A percentile compares a stretch with the other conserved stretches of the same genome.
phyloP scores from a whole-genome alignment of 2,329 filamentous ascomycete genomes.

The Neofusicoccum sp. region DNA sequence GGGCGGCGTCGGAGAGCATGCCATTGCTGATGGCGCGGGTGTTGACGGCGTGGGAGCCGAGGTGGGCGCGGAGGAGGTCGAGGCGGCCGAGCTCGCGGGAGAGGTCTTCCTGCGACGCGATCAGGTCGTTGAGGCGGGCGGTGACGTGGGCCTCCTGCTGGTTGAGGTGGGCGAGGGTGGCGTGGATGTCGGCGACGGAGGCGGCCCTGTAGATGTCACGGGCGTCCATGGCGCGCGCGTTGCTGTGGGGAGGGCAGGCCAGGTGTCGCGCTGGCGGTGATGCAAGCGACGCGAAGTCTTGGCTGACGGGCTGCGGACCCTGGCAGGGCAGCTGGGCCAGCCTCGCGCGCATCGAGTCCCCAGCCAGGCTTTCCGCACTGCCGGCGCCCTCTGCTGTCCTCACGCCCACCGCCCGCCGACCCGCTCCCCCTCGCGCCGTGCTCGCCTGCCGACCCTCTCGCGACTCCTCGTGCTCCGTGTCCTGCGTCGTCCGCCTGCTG shows the following conservation, averaged over 20 bases:
- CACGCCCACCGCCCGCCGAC: neutral
- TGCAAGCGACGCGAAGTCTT: neutral
- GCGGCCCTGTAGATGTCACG: conserved; percentile 63
- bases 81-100: conserved; percentile 83
- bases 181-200: conserved; percentile 77
- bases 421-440: neutral
- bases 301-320: neutral
- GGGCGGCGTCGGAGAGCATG: conserved; percentile 85
- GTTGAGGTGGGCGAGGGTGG: conserved; percentile 74
- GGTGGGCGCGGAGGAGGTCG: conserved; percentile 83
- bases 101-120: conserved; percentile 83
- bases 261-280: conserved; percentile 11
- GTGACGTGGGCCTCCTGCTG: conserved; percentile 75
- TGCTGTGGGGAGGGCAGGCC: conserved; percentile 16
- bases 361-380: conserved; percentile 1
- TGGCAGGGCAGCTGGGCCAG: neutral
- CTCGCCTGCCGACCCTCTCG: neutral
- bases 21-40: conserved; percentile 82
- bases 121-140: conserved; percentile 71
- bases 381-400: conserved; percentile 2
- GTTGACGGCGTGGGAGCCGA: conserved; percentile 83
- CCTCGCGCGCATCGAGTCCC: neutral
- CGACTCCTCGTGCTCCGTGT: neutral
- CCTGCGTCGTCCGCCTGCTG: conserved; percentile 6
- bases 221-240: conserved; percentile 12